Evolutionary conservation across 169 alveolate species (phyloP), one percentile per base, ranked within the genome.

Genomic region (Theileria orientalis): DNA sequence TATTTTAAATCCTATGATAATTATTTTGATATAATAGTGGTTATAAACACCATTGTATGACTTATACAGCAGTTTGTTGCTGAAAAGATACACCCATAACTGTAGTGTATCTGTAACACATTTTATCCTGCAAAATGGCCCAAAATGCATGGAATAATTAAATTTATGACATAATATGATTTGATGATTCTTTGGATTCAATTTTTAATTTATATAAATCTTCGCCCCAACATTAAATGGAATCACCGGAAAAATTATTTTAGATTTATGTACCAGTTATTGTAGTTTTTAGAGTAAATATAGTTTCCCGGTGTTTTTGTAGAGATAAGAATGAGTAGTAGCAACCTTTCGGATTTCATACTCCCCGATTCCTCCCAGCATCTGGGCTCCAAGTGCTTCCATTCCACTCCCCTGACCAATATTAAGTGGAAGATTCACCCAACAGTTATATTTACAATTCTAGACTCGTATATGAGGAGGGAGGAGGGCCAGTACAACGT

Each of bases 401-500:
- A 86, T 32, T 49, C 90, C 25, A 60, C 90, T 51, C 94, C 95
- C 33, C 91, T 77, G 62, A 85, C 96, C 6, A 76, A 88, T 19
- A 68, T 90, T n/a, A 84, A 87, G 37, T 90, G 94, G 79, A 90
- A 94, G 61, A 88, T 94, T 35, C 96, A 93, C 62, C 97, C 97
- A 1, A 86, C 90, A 61, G 97, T 93, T 51, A 82, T 94, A 19
- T 86, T 94, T 73, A 91, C 97, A 27, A 94, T 94, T n/a, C 42
- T 94, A 76, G 97, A 94, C 69, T 92, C 97, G 23, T 93, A 93
- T 69, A 69, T 94, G 76, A 82, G 97, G 49, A 85, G 96, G 16
- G 96, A 94, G 47, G 94, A 90, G 52, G 95, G 94, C 35, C 97
- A 94, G 57, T 90, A 90, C 46, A 90, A 90, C 73, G 96, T 93